phyloP scores from a whole-genome alignment of 768 basidiomycete genomes.

The Kwoniella dejecticola region DNA sequence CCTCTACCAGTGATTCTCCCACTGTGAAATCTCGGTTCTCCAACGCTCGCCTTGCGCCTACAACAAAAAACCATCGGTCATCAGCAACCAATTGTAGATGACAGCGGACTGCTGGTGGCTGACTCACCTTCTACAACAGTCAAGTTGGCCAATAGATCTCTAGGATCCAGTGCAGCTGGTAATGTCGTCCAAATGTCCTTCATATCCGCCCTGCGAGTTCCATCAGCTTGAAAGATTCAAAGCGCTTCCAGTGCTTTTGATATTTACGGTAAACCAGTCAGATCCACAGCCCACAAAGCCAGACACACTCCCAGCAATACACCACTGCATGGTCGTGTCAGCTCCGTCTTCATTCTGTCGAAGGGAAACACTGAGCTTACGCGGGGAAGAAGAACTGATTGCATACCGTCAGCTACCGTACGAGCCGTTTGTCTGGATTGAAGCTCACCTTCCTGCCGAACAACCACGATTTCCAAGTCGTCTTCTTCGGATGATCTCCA shows the following conservation, averaged over 20 bases:
- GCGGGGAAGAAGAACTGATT: conserved; percentile 48
- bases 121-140: conserved; percentile 50
- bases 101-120: too few species aligned
- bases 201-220: conserved; percentile 33
- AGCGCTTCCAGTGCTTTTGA: background rate
- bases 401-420: background rate
- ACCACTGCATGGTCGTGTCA: conserved; percentile 32
- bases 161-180: conserved; percentile 40
- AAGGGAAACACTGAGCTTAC: conserved; percentile 21
- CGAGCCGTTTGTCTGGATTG: too few species aligned
- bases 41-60: conserved; percentile 48
- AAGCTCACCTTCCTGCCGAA: conserved; percentile 50
- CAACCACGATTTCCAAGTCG: conserved; percentile 42
- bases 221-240: background rate
- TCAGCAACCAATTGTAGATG: too few species aligned
- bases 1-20: conserved; percentile 41
- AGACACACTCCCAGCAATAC: conserved; percentile 38
- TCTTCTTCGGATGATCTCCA: conserved; percentile 10
- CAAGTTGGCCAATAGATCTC: conserved; percentile 47
- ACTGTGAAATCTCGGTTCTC: conserved; percentile 52
- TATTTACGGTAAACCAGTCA: conserved; percentile 39
- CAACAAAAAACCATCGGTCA: background rate
- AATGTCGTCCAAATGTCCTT: conserved; percentile 41
- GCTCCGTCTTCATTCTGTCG: background rate
- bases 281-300: conserved; percentile 34